Percentiles rank a stretch among this genome's conserved stretches.
Evolutionary conservation across 169 alveolate genomes (phyloP).

Genomic region (Plasmodium coatneyi): DNA sequence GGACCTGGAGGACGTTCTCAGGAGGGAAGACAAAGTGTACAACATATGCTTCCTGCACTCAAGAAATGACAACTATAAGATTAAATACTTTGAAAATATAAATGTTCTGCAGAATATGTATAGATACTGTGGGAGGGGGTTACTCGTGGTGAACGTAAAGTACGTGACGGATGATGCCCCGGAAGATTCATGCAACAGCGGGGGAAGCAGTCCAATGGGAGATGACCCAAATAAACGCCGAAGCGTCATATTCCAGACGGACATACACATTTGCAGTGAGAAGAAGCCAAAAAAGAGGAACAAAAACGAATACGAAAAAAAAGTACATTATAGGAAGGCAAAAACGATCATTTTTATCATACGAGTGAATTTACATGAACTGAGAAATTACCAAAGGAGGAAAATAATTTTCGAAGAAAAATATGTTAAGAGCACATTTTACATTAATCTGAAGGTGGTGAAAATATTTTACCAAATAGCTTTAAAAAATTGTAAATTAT

Average conservation of each 20-base stretch:
- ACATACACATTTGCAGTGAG: slow-evolving; percentile 55
- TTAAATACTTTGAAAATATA: slow-evolving; percentile 53
- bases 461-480: slow-evolving; percentile 44
- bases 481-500: slow-evolving; percentile 16
- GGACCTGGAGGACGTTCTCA: background rate
- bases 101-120: slow-evolving; percentile 43
- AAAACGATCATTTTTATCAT: slow-evolving; percentile 60
- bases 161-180: slow-evolving; percentile 4
- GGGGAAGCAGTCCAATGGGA: background rate
- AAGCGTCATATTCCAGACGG: slow-evolving; percentile 39
- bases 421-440: slow-evolving; percentile 37
- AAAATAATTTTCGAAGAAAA: slow-evolving; percentile 60
- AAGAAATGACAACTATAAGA: slow-evolving; percentile 26
- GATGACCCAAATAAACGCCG: background rate
- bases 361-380: slow-evolving; percentile 29
- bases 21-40: slow-evolving; percentile 31
- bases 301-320: background rate
- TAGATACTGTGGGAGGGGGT: slow-evolving; percentile 63
- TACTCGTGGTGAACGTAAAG: slow-evolving; percentile 55
- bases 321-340: slow-evolving; percentile 11
- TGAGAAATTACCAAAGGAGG: slow-evolving; percentile 30
- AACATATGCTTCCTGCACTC: slow-evolving; percentile 56
- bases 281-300: background rate
- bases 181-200: background rate
- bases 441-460: slow-evolving; percentile 31